These are phyloP conservation scores for Fusarium veterinarium DNA, from an alignment of 2,329 filamentous ascomycete species.

Conservation along the genomic window DNA sequence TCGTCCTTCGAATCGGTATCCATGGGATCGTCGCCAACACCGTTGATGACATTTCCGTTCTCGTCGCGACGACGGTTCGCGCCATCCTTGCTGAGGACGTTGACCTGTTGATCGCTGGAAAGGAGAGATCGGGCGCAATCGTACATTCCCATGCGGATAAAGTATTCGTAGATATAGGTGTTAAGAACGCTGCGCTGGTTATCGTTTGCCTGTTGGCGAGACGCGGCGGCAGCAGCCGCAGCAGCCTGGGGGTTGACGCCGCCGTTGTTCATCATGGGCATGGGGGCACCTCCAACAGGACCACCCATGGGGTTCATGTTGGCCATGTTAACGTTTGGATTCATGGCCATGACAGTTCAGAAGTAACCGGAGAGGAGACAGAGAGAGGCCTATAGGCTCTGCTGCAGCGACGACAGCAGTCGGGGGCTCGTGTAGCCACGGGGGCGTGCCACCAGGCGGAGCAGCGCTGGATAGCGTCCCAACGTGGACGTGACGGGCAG, in stretches of 20 bases:
- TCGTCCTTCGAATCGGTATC: slow-evolving; percentile 87
- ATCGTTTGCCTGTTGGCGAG: slow-evolving; percentile 56
- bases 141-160: slow-evolving; percentile 85
- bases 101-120: slow-evolving; percentile 73
- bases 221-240: slow-evolving; percentile 48
- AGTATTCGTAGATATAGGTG: slow-evolving; percentile 93
- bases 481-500: slow-evolving; percentile 49
- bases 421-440: slow-evolving; percentile 48
- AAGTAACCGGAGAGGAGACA: slow-evolving; percentile 30
- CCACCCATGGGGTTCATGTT: slow-evolving; percentile 77
- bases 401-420: slow-evolving; percentile 41
- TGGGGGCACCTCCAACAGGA: slow-evolving; percentile 69
- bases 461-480: slow-evolving; percentile 48
- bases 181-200: slow-evolving; percentile 72
- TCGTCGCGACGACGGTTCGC: slow-evolving; percentile 75
- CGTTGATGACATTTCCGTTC: slow-evolving; percentile 75
- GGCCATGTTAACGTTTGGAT: slow-evolving; percentile 72
- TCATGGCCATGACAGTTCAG: slow-evolving; percentile 58
- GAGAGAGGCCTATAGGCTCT: slow-evolving; percentile 41
- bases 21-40: slow-evolving; percentile 79
- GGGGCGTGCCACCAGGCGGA: slow-evolving; percentile 50
- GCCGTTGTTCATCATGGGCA: slow-evolving; percentile 76
- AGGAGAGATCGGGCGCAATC: slow-evolving; percentile 84
- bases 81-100: slow-evolving; percentile 72
- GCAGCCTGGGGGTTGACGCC: slow-evolving; percentile 51